phyloP scores from a whole-genome alignment of 1,284 basidiomycete genomes.

The Mycena citricolor region DNA sequence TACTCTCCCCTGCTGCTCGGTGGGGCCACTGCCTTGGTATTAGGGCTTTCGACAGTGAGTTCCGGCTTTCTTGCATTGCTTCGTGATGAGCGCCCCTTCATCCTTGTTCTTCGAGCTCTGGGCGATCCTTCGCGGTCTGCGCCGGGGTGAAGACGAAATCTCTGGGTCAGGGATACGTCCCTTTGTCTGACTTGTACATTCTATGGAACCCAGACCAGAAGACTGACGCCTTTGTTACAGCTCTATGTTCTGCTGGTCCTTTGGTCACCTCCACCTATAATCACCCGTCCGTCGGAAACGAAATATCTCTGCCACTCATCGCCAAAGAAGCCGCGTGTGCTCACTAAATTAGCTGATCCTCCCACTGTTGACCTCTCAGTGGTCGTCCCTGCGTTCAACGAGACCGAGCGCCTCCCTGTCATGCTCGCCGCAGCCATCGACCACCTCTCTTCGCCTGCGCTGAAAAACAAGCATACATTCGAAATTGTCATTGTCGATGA shows the following conservation, averaged over 20 bases:
- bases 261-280: constrained; percentile 67
- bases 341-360: constrained; percentile 54
- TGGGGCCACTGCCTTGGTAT: background rate
- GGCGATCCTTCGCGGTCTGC: constrained; percentile 50
- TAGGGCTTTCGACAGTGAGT: constrained; percentile 1
- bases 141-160: constrained; percentile 65
- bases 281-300: constrained; percentile 64
- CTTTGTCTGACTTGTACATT: constrained; percentile 27
- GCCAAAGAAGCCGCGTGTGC: constrained; percentile 46
- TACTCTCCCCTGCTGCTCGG: constrained; percentile 1
- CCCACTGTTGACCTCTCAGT: constrained; percentile 70
- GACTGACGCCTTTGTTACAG: constrained; percentile 38
- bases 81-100: constrained; percentile 72
- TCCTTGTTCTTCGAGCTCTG: constrained; percentile 87
- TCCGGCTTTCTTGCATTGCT: background rate
- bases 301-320: constrained; percentile 57
- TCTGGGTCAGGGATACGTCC: constrained; percentile 44
- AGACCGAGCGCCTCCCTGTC: constrained; percentile 70
- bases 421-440: constrained; percentile 80
- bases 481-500: constrained; percentile 92
- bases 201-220: constrained; percentile 13
- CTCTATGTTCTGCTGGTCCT: constrained; percentile 61
- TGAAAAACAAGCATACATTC: constrained; percentile 47
- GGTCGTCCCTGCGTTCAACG: constrained; percentile 91
- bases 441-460: constrained; percentile 44